Evolutionary conservation across 257 asterid genomes (phyloP).

Genomic region (Solanum rostratum): DNA sequence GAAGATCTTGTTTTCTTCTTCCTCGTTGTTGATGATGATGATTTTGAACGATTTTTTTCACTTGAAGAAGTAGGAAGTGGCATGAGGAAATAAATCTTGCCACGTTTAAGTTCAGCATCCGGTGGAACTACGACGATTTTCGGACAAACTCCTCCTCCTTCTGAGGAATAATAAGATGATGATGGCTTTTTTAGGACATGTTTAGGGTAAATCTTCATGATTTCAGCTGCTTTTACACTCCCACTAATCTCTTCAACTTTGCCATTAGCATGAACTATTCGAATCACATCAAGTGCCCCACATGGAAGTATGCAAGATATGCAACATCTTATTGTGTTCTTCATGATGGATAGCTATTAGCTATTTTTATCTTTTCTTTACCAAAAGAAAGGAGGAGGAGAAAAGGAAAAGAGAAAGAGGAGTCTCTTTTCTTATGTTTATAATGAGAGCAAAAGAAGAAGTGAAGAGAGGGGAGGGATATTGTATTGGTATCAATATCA

Average conservation of each 20-base stretch:
- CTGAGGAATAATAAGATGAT: slow-evolving; percentile 26
- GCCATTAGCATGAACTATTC: slow-evolving; percentile 82
- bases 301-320: slow-evolving; percentile 99
- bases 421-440: slow-evolving; percentile 12
- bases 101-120: slow-evolving; percentile 74
- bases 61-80: slow-evolving; percentile 44
- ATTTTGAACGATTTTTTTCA: slow-evolving; percentile 21
- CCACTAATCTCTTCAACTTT: slow-evolving; percentile 72
- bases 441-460: not conserved
- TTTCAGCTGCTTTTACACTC: slow-evolving; percentile 56
- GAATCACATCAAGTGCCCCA: slow-evolving; percentile 86
- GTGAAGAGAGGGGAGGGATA: not conserved
- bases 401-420: not conserved
- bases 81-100: slow-evolving; percentile 86
- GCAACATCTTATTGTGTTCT: slow-evolving; percentile 73
- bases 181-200: slow-evolving; percentile 84
- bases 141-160: slow-evolving; percentile 38
- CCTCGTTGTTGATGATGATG: slow-evolving; percentile 14
- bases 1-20: slow-evolving; percentile 34
- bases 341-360: slow-evolving; percentile 25
- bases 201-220: slow-evolving; percentile 72
- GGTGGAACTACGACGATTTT: slow-evolving; percentile 65
- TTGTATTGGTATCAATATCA: not conserved
- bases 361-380: slow-evolving; percentile 1
- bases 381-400: slow-evolving; percentile 4